Evolutionary conservation across 106 monocot species (phyloP).

Genomic region (Vanilla planifolia): DNA sequence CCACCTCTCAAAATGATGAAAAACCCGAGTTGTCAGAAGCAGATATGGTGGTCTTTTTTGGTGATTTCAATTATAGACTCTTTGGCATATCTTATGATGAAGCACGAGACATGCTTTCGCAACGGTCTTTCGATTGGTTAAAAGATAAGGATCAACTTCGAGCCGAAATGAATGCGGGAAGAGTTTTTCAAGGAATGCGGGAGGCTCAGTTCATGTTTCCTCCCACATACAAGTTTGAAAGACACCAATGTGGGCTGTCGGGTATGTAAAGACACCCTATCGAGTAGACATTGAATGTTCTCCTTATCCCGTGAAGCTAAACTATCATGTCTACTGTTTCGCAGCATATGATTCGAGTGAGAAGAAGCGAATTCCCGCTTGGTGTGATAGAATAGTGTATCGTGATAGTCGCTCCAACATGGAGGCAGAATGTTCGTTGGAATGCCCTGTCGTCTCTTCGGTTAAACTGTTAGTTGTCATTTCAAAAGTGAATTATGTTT

Average conservation of each 20-base stretch:
- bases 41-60: conserved; percentile 50
- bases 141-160: conserved; percentile 58
- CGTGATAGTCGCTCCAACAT: conserved; percentile 50
- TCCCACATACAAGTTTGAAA: conserved; percentile 70
- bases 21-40: conserved; percentile 50
- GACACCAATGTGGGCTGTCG: conserved; percentile 40
- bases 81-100: conserved; percentile 45
- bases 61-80: conserved; percentile 60
- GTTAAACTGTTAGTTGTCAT: conserved; percentile 29
- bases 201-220: conserved; percentile 59
- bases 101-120: conserved; percentile 57
- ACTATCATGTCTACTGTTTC: not conserved
- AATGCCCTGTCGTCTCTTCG: conserved; percentile 50
- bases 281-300: not conserved
- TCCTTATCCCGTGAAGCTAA: not conserved
- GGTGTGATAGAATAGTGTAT: conserved; percentile 69
- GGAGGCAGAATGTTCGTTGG: conserved; percentile 45
- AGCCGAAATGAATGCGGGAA: conserved; percentile 61
- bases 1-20: conserved; percentile 31
- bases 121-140: conserved; percentile 59
- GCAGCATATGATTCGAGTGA: conserved; percentile 64
- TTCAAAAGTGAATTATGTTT: not conserved
- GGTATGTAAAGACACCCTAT: conserved; percentile 22
- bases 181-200: conserved; percentile 63
- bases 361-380: conserved; percentile 66